phyloP scores from a whole-genome alignment of 1,284 basidiomycete genomes.

The Ganoderma lucidum region DNA sequence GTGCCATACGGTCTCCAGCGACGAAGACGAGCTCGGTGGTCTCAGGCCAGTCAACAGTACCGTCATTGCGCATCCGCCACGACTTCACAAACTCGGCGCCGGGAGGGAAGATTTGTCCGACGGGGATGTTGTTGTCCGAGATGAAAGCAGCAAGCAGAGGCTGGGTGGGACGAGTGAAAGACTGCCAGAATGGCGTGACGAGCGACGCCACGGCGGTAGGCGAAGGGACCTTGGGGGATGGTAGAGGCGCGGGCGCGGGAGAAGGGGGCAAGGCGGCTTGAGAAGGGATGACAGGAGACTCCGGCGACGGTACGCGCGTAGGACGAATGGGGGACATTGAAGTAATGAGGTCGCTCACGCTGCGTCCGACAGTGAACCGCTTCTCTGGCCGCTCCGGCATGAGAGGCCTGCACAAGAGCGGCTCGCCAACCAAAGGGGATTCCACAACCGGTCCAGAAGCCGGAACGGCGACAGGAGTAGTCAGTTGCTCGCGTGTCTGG shows the following conservation, averaged over 20 bases:
- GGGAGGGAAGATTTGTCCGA: slow-evolving; percentile 81
- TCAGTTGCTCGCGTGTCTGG: slow-evolving; percentile 12
- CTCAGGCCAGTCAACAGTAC: slow-evolving; percentile 70
- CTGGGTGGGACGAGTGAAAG: slow-evolving; percentile 10
- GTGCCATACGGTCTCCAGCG: slow-evolving; percentile 62
- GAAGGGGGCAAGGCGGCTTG: not conserved
- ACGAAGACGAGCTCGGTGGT: slow-evolving; percentile 72
- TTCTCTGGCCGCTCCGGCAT: slow-evolving; percentile 20
- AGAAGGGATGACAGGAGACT: not conserved
- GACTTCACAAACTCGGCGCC: slow-evolving; percentile 87
- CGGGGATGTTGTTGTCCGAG: slow-evolving; percentile 73
- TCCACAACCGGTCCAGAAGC: slow-evolving; percentile 25
- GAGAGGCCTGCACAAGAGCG: slow-evolving; percentile 40
- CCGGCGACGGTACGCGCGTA: slow-evolving; percentile 1
- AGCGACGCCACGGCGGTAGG: slow-evolving; percentile 13
- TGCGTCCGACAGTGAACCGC: slow-evolving; percentile 18
- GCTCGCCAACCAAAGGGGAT: slow-evolving; percentile 42
- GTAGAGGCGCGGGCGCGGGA: not conserved
- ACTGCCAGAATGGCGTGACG: slow-evolving; percentile 13
- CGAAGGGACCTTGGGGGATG: slow-evolving; percentile 1
- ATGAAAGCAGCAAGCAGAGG: slow-evolving; percentile 64
- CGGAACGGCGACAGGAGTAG: not conserved
- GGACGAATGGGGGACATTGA: slow-evolving; percentile 4
- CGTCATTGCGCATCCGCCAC: slow-evolving; percentile 78
- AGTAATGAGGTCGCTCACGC: slow-evolving; percentile 28